Evolutionary conservation across 2,329 filamentous ascomycete genomes (phyloP), one percentile per base, ranked within the genome.

Genomic region (Cladosporium halotolerans): DNA sequence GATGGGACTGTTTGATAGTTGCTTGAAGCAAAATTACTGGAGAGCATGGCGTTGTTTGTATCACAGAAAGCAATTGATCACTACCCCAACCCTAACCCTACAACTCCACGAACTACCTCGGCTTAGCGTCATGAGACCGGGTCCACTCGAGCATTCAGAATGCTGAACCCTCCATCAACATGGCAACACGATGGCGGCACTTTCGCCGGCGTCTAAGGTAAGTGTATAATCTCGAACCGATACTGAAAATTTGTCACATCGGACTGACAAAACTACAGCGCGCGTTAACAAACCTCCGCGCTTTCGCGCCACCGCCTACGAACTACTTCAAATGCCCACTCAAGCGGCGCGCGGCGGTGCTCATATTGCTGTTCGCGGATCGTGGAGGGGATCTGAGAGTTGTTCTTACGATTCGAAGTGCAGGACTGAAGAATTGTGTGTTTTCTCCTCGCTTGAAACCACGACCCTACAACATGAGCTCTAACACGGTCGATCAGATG

Each of bases 291-390:
- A 76, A 80, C 52, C 70, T 85, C 23, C 74, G 79, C 60, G 66
- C 72, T 34, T 85, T 82, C 62, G 68, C 70, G 11, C 73, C 80
- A n/a, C 80, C 79, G 39, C 74, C 78, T 8, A 82, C 80, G 6
- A 74, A 73, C 57, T 85, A 81, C 70, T 71, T 75, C 58, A 72
- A 74, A 46, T 76, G 81, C 40, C 81, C 81, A 1, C 64, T 83
- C 8, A 75, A 73, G 11, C 81, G 88, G 57, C 83, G 90, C 60
- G 92, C 92, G 11, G 91, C 92, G 19, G 92, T 97, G 39, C 74
- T 97, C 51, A 79, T 97, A 45, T 79, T 97, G 49, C 79, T 97
- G 1, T 96, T 93, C 68, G 89, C 90, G 34, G 92, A 96, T 70
- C 79, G 80, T 41, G 76, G 79, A 57, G 92, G 92, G 39, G 87